Evolutionary conservation across 805 yeast genomes (phyloP), one percentile per base, ranked within the genome.

Genomic region (Pichia cabralensis): DNA sequence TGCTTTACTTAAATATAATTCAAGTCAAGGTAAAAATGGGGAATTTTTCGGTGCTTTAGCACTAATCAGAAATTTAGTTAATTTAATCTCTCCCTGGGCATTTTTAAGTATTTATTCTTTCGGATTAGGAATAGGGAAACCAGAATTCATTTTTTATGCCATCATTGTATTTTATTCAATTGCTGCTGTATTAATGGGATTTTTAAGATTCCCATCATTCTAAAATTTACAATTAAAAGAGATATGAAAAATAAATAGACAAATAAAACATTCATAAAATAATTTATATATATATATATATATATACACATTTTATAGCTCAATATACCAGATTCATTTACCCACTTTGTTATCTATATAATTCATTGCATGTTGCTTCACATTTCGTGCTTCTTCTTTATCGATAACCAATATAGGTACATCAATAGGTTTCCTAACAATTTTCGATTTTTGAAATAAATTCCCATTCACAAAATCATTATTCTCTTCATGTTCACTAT

Each of bases 11-110:
- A 81, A 81, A 50, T 75, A 76, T 51, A 70, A 66, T 40, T 22
- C 39, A 12, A 71, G 74, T 1, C 73, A 72, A 26, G 63, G 67
- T 11, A 67, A 67, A 41, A 64, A 73, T 5, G 94, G 94, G 13
- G 85, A 79, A 52, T 62, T 77, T 13, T 80, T 79, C 56, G 86
- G 89, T 8, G 84, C 79, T 1, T 52, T 80, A 28, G 72, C 84
- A 0, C 51, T 80, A 32, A 49, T 78, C 13, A 71, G 74, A 48
- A 76, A 73, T 42, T 31, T 69, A 0, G 53, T 69, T 4, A 54
- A 60, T 39, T 56, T 77, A 39, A 36, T 67, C 8, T 56, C 65
- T 1, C 85, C 89, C 1, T 54, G 74, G 6, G 13, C 60, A 0
- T 52, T 70, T 22, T 52, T 78, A 13, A 54, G 59, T 3, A 34